Percentiles rank a stretch among this genome's conserved stretches.
These are phyloP conservation scores for Pseudogymnoascus verrucosus DNA, from an alignment of 2,329 filamentous ascomycete genomes.

Conservation along the genomic window DNA sequence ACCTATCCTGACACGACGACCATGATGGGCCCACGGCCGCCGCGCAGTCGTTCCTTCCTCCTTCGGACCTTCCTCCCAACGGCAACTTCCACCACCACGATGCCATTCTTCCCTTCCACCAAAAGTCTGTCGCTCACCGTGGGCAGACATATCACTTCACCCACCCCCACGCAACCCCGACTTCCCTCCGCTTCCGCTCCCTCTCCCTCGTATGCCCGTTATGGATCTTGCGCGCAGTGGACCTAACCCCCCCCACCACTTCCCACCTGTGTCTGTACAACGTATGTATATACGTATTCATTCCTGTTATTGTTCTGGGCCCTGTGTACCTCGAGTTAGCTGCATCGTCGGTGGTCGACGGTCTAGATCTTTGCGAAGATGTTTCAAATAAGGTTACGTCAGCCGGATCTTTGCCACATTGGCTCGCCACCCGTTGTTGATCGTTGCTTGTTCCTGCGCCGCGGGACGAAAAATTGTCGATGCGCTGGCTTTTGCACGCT, in stretches of 20 bases:
- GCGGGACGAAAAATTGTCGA: neutral
- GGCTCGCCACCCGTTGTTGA: neutral
- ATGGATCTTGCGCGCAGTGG: neutral
- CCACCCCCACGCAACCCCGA: neutral
- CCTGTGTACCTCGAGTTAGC: neutral
- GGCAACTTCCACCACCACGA: neutral
- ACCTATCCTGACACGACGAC: neutral
- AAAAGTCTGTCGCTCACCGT: neutral
- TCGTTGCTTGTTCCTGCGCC: constrained; percentile 7
- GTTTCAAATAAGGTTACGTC: constrained; percentile 5
- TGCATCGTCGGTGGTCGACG: neutral
- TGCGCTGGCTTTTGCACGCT: neutral
- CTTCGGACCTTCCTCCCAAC: neutral
- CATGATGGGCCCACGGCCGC: neutral
- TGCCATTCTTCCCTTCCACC: neutral
- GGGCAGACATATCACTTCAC: neutral
- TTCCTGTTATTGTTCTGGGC: neutral
- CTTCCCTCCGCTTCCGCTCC: neutral
- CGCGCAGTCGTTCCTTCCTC: neutral
- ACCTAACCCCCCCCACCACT: neutral
- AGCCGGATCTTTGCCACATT: constrained; percentile 5
- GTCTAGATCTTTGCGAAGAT: neutral
- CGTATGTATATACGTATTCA: neutral
- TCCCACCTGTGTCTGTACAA: neutral
- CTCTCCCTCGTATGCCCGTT: neutral